Evolutionary conservation across 2,329 filamentous ascomycete species (phyloP).

Genomic region (Ciborinia camelliae): DNA sequence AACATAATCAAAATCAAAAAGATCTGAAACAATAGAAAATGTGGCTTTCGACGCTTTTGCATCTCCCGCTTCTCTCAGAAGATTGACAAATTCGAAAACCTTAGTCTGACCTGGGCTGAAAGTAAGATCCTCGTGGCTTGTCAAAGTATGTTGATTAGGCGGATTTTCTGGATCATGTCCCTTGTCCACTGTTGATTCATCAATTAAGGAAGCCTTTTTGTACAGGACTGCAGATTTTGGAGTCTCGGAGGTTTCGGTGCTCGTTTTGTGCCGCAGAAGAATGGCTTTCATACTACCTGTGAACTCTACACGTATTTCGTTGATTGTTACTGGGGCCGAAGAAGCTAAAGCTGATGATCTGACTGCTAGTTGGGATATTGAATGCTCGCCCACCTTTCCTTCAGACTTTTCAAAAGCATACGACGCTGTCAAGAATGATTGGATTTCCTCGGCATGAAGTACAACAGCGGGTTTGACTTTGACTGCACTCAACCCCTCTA

Average conservation of each 20-base stretch:
- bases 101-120: slow-evolving; percentile 64
- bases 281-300: slow-evolving; percentile 57
- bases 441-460: slow-evolving; percentile 49
- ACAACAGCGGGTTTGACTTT: slow-evolving; percentile 49
- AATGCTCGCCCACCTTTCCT: slow-evolving; percentile 59
- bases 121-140: slow-evolving; percentile 61
- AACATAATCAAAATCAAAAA: slow-evolving; percentile 65
- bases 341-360: slow-evolving; percentile 53
- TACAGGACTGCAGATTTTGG: slow-evolving; percentile 18
- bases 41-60: slow-evolving; percentile 62
- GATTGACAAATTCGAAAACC: slow-evolving; percentile 68
- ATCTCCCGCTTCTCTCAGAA: slow-evolving; percentile 78
- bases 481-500: slow-evolving; percentile 47
- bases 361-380: slow-evolving; percentile 55
- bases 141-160: slow-evolving; percentile 39
- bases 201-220: slow-evolving; percentile 27
- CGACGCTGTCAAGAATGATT: slow-evolving; percentile 53
- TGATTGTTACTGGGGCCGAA: slow-evolving; percentile 51
- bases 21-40: slow-evolving; percentile 59
- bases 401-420: slow-evolving; percentile 58
- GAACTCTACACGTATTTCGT: slow-evolving; percentile 52
- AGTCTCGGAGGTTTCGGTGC: slow-evolving; percentile 4
- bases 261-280: slow-evolving; percentile 41
- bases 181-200: slow-evolving; percentile 18
- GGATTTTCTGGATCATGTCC: slow-evolving; percentile 11